Base-by-base conservation (phyloP, 1,284 basidiomycete species). In the Moesziomyces antarcticus region DNA sequence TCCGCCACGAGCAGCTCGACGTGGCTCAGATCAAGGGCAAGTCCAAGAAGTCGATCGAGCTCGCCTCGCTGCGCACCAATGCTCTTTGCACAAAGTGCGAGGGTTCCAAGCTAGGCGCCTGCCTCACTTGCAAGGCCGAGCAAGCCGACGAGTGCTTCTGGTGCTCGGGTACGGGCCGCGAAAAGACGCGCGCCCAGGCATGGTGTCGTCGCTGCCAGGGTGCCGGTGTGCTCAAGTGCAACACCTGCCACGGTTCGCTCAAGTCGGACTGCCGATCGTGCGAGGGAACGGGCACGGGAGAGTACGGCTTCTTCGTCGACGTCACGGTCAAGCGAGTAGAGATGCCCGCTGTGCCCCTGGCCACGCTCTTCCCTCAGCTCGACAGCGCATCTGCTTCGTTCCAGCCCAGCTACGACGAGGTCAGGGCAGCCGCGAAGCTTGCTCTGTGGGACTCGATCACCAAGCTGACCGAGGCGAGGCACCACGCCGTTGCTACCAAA, bases 121-220 rank as follows among this genome's bases (percentile, higher is more conserved):
- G 75, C 65, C 30, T 50, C 25, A 64, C 66, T 4, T 77, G 76
- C 66, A 74, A 64, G 43, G 70, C 62, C 1, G 69, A 72, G 41
- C 42, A 69, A 33, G 72, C 78, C 10, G 78, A 79, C 52, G 73
- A 74, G 49, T 78, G 78, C 62, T 79, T 73, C 63, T 79, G 78
- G 78, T 79, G 78, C 55, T 51, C 48, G 11, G 76, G 78, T n/a
- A 75, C 69, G 0, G 78, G 78, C 14, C 59, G 62, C 14, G 69
- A 73, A 37, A 78, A 78, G 74, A 53, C 51, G 14, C 71, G 61
- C 7, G 65, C 56, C 16, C 62, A 74, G 27, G 70, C 62, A 10
- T 51, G 42, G 50, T 79, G 78, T 43, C 60, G 63, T 41, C 72
- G 67, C 18, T 79, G 78, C 64, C 60, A 67, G 11, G 78, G 78